Conservation (phyloP, 208 protist species). For the Leishmania turanica region DNA sequence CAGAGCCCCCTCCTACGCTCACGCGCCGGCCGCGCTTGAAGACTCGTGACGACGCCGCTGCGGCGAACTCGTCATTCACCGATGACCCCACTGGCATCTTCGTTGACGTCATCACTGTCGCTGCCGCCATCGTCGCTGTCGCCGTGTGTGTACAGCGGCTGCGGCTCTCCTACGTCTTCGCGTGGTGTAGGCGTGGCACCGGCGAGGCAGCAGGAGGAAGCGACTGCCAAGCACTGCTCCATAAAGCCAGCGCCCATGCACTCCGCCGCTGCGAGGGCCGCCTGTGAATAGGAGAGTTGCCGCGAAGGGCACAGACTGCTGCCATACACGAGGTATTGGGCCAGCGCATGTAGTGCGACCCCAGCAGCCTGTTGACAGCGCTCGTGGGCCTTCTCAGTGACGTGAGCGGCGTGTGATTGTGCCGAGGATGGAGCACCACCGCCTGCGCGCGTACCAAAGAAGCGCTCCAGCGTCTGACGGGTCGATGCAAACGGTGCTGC, state of each 20-base stretch:
- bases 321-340: conserved; percentile 63
- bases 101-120: not conserved
- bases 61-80: not conserved
- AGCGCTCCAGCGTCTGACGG: conserved; percentile 2
- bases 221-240: not conserved
- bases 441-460: conserved; percentile 17
- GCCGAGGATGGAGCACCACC: not conserved
- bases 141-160: conserved; percentile 3
- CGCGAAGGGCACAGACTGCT: conserved; percentile 33
- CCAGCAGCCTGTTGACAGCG: conserved; percentile 22
- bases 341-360: conserved; percentile 37
- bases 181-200: not conserved
- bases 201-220: not conserved
- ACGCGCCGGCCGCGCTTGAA: not conserved
- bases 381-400: not conserved
- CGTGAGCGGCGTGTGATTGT: not conserved
- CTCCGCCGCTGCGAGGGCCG: not conserved
- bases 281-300: conserved; percentile 59
- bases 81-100: not conserved
- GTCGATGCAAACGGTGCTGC: conserved; percentile 4
- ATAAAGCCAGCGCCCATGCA: not conserved
- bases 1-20: not conserved
- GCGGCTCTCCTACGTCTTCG: not conserved
- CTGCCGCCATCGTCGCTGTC: not conserved
- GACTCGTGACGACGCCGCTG: not conserved